phyloP scores from a whole-genome alignment of 257 asterid species.

The Leonotis leonurus region DNA sequence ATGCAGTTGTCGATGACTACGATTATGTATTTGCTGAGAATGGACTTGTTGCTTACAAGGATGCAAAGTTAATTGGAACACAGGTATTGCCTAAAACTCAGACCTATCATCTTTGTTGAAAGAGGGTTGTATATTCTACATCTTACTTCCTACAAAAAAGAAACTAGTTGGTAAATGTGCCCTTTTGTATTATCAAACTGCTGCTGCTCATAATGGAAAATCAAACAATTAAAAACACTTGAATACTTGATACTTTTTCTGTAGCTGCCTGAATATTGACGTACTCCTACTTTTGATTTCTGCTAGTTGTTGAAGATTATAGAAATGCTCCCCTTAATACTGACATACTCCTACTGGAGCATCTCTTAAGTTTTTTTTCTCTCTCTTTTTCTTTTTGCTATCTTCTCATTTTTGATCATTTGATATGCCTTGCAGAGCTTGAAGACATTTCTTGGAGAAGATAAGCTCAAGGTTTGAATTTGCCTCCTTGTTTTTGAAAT shows the following conservation, averaged over 20 bases:
- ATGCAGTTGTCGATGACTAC: conserved; percentile 67
- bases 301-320: neutral
- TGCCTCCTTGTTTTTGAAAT: neutral
- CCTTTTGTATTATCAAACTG: no score
- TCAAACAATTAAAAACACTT: neutral
- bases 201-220: no score
- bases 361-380: no score
- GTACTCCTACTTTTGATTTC: neutral
- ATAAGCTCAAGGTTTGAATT: no score
- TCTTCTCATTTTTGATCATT: conserved; percentile 15
- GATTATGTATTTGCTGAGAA: conserved; percentile 89
- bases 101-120: neutral
- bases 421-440: neutral
- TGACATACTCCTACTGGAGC: no score
- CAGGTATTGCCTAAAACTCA: conserved; percentile 45
- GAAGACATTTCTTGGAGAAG: no score
- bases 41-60: conserved; percentile 87
- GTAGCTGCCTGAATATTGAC: neutral
- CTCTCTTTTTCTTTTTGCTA: no score
- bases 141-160: conserved; percentile 14
- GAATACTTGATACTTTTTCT: neutral
- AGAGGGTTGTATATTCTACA: neutral
- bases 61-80: conserved; percentile 63
- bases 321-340: no score
- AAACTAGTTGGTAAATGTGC: no score